These are phyloP conservation scores for Cafeteria roenbergensis DNA, from an alignment of 108 stramenopile species.

Conservation along the genomic window DNA sequence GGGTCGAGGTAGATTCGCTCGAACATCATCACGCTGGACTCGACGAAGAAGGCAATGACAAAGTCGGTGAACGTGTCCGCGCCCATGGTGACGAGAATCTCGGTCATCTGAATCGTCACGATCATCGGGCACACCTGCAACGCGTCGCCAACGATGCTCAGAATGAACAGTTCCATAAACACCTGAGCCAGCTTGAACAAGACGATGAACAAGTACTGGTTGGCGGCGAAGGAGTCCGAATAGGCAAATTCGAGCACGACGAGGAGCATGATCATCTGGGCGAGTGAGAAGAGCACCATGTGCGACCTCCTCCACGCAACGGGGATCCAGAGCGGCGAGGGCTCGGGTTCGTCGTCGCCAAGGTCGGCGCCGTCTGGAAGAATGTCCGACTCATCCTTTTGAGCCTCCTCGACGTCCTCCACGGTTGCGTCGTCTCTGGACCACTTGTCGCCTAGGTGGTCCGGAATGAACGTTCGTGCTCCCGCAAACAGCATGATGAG, in stretches of 20 bases:
- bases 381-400: conserved; percentile 1
- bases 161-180: conserved; percentile 43
- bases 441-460: conserved; percentile 26
- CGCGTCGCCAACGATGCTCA: conserved; percentile 42
- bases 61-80: conserved; percentile 61
- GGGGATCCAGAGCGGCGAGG: conserved; percentile 27
- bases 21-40: conserved; percentile 42
- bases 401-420: conserved; percentile 12
- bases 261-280: conserved; percentile 1
- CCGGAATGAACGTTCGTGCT: conserved; percentile 34
- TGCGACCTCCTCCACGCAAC: conserved; percentile 59
- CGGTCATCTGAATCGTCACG: conserved; percentile 47
- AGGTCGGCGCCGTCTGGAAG: conserved; percentile 16
- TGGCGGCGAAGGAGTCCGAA: conserved; percentile 45
- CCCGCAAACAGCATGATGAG: conserved; percentile 37
- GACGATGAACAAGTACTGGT: conserved; percentile 50
- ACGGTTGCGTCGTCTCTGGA: conserved; percentile 3
- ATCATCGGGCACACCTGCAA: conserved; percentile 54
- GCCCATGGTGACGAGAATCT: conserved; percentile 60
- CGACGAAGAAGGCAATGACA: conserved; percentile 51
- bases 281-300: conserved; percentile 29
- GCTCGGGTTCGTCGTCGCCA: conserved; percentile 34
- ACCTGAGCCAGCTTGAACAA: conserved; percentile 53
- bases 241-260: conserved; percentile 58
- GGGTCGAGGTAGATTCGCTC: conserved; percentile 63